A percentile compares a stretch with the other conserved stretches of the same genome.
Conservation (phyloP, 306 rosid genomes). For the Biancaea sappan region DNA sequence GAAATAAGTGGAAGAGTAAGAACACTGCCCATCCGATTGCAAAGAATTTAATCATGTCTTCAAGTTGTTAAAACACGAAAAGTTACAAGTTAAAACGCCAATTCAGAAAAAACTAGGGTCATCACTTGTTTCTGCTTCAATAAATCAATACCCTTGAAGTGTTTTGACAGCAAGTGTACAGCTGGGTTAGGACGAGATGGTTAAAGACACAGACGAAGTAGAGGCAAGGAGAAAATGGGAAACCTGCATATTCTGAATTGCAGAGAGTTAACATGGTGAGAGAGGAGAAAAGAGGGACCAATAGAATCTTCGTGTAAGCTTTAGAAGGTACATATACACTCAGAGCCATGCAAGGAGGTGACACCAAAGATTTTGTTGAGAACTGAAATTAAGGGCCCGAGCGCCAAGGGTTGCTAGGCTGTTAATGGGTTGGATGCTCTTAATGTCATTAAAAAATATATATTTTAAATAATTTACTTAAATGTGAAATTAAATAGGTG, state of each 20-base stretch:
- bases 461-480: too few relatives aligned
- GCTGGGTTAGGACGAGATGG: too few relatives aligned
- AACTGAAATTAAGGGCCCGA: slow-evolving; percentile 3
- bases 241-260: slow-evolving; percentile 57
- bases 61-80: not conserved
- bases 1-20: not conserved
- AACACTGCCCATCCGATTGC: not conserved
- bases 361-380: slow-evolving; percentile 39
- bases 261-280: too few relatives aligned
- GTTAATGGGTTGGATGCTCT: not conserved
- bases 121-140: slow-evolving; percentile 33
- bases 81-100: not conserved
- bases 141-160: slow-evolving; percentile 18
- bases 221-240: slow-evolving; percentile 31
- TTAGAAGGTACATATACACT: slow-evolving; percentile 47
- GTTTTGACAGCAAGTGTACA: slow-evolving; percentile 27
- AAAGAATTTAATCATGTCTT: not conserved
- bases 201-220: not conserved
- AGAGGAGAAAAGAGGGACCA: slow-evolving; percentile 43
- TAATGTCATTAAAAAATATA: too few relatives aligned
- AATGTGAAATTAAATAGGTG: too few relatives aligned
- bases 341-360: slow-evolving; percentile 64
- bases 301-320: slow-evolving; percentile 64
- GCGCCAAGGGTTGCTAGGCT: not conserved
- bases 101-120: slow-evolving; percentile 1